Evolutionary conservation across 306 rosid species (phyloP), one percentile per base, ranked within the genome.

Genomic region (Quercus berberidifolia): DNA sequence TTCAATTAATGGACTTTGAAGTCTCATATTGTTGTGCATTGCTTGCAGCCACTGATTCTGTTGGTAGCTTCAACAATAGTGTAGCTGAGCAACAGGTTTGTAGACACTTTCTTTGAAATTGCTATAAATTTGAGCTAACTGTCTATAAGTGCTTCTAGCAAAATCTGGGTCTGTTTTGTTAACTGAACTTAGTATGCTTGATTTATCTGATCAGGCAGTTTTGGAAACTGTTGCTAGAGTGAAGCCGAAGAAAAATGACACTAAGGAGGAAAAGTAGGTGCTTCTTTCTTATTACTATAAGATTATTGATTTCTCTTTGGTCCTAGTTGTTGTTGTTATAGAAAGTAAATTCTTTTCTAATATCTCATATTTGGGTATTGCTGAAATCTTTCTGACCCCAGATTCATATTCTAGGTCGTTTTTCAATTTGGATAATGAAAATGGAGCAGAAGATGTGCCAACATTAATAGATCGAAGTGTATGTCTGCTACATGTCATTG

Each of bases 141-240:
- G 84, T 41, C 93, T 80, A 88, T 21, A 58, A 25, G 64, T 21
- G 64, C 12, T 58, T 58, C n/a, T 21, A 58, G 64, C 64, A 21
- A 21, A 58, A n/a, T 23, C 64, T 58, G 21, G 30, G 64, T 58
- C 64, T 41, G 14, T n/a, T 20, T 7, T 58, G 28, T n/a, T 21
- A 58, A 11, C 64, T n/a, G 18, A 56, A 78, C 52, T 73, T 81
- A 80, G 82, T 35, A 23, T 79, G 78, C 68, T 79, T 75, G 60
- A 75, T 87, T 69, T 81, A 78, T 80, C 92, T 41, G 46, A 41
- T 41, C 46, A 91, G 98, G 99, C 99, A 55, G 92, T 89, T 80
- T 81, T 95, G 90, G 99, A 95, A 89, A 95, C 99, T 19, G 97
- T 95, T 67, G 99, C 99, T 69, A 87, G 99, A 95, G 98, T 95